Conservation (phyloP, 331 rosid genomes). For the Telfairia occidentalis region DNA sequence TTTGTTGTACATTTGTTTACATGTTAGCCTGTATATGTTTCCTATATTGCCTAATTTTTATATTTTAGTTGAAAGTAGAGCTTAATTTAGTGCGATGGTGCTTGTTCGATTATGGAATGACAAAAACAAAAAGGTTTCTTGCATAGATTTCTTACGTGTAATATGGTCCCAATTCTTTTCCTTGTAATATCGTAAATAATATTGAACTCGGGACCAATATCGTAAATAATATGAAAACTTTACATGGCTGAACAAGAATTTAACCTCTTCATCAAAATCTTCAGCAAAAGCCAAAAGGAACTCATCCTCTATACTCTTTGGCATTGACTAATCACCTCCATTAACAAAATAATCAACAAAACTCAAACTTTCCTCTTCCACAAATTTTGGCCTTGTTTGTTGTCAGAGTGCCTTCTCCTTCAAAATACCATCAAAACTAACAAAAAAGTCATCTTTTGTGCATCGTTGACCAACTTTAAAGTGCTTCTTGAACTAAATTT, state of each 20-base stretch:
- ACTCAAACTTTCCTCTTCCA: too few relatives aligned
- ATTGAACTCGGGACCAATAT: too few relatives aligned
- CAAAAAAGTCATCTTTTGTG: too few relatives aligned
- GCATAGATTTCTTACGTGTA: not conserved
- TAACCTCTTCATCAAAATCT: not conserved
- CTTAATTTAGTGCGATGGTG: not conserved
- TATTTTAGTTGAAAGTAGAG: not conserved
- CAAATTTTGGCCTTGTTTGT: too few relatives aligned
- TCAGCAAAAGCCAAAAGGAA: not conserved
- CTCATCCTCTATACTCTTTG: not conserved
- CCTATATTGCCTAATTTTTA: not conserved
- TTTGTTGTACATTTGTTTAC: not conserved
- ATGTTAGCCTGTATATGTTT: not conserved
- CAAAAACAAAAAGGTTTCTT: not conserved
- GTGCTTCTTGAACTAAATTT: too few relatives aligned
- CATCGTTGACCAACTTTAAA: too few relatives aligned
- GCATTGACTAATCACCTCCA: not conserved
- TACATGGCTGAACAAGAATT: not conserved
- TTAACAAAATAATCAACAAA: too few relatives aligned
- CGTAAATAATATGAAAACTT: not conserved
- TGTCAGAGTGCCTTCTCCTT: too few relatives aligned
- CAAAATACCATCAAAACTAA: too few relatives aligned
- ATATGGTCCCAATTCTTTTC: not conserved
- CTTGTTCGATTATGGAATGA: not conserved
- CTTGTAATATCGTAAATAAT: not conserved